Base-by-base conservation (phyloP, 805 yeast genomes). In the Ogataea methanolica region DNA sequence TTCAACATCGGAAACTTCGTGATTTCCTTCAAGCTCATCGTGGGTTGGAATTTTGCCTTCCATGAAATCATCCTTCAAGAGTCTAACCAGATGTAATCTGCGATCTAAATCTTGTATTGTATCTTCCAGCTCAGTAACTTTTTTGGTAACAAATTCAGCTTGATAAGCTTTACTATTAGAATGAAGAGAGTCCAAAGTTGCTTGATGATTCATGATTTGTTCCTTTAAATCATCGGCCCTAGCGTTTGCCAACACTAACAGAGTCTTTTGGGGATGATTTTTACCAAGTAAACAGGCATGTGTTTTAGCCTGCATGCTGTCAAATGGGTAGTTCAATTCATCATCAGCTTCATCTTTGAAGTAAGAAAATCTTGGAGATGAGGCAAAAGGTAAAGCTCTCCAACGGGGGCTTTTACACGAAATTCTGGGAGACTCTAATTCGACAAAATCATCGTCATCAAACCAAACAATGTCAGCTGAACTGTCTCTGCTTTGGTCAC, bases 381-480 rank as follows among this genome's bases (percentile, higher is more conserved):
- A 60, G 0, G 70, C 70, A 37, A 67, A 65, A 2, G 96, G 92
- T 39, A 69, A 59, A 2, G 84, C 76, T 16, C 14, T 66, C 69
- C 41, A 88, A 71, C 12, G 56, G 39, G 49, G 83, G 11, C 69
- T 26, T 9, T 26, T 55, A 43, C 54, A 70, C 50, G 59, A 69
- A 5, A 69, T 62, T 1, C 70, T 54, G 5, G 77, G 73, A 42
- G 73, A 68, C 49, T 85, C 87, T 39, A 89, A 59, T 55, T 90
- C 97, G 11, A 78, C 69, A 55, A 78, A 90, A 61, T 90, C 97
- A 48, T 85, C 85, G 21, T 71, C 66, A 58, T 89, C 95, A 42
- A 79, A 71, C 97, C 97, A 90, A 3, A 46, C 50, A 23, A 50
- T 39, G 38, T 56, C 60, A 33, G 48, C 41, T 4, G 39, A 31